Base-by-base conservation (phyloP, 331 rosid species). In the Phaseolus coccineus region DNA sequence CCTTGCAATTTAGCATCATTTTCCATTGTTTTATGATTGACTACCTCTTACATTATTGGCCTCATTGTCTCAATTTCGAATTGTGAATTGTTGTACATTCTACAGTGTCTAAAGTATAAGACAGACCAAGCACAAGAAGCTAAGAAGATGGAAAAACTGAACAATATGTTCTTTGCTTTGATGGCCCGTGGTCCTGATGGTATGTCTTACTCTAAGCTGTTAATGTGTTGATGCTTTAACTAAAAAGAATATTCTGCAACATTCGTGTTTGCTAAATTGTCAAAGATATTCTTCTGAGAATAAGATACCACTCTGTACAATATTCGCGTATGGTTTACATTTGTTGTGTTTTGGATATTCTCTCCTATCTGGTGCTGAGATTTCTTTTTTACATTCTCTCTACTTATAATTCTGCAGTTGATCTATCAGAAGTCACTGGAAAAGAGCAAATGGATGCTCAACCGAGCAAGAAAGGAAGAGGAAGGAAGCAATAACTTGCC, bases 181-280 rank as follows among this genome's bases (percentile, higher is more conserved):
- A 93, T 95, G 99, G 92, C 98, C 19, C 87, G 98, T 69, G 98
- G 98, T 73, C 99, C 99, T 57, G 93, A 93, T 67, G 96, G 97
- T 95, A 84, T 66, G 51, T 35, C 72, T 62, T 86, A 68, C 56
- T 12, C 24, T 44, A 25, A 9, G 7, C 13, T 44, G 22, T 44
- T 24, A 68, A 8, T 16, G 27, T 16, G 27, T 13, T 65, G 50
- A 47, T 72, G 69, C 80, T 72, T 74, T 37, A 69, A 62, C 83
- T n/a, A 25, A 52, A 28, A 57, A 19, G 3, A 16, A 57, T 57
- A 35, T 11, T 62, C 50, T 47, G 2, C 10, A 37, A 59, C 64
- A 72, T 46, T 9, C 79, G 80, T 58, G 70, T 69, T 51, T 19
- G 64, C 59, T 27, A 65, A 59, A 14, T n/a, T 65, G 69, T 33